Conservation (phyloP, 305 asterid genomes). For the Fraxinus latifolia region DNA sequence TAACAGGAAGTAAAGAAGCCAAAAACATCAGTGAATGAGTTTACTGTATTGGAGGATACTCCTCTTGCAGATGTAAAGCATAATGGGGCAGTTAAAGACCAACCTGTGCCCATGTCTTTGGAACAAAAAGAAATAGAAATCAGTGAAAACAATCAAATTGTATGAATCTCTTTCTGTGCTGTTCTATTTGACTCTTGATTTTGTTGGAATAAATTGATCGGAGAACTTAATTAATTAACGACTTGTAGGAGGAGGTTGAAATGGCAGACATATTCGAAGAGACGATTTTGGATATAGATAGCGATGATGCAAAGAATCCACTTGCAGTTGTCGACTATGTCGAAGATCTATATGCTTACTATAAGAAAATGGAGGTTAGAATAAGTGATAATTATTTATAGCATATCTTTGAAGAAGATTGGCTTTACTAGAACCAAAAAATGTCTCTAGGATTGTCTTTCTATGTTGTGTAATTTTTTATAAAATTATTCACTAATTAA, state of each 20-base stretch:
- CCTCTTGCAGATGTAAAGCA: slow-evolving; percentile 48
- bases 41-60: slow-evolving; percentile 67
- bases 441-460: not conserved
- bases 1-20: slow-evolving; percentile 68
- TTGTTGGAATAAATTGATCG: not conserved
- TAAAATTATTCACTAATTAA: not conserved
- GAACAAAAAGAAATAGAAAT: slow-evolving; percentile 50
- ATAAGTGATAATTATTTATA: not conserved
- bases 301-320: slow-evolving; percentile 56
- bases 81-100: slow-evolving; percentile 45
- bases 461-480: not conserved
- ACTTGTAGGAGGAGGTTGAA: slow-evolving; percentile 62
- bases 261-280: slow-evolving; percentile 92
- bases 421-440: not conserved
- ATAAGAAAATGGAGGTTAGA: slow-evolving; percentile 74
- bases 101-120: slow-evolving; percentile 72
- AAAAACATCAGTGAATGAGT: slow-evolving; percentile 49
- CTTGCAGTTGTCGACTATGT: slow-evolving; percentile 71
- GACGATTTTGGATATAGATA: slow-evolving; percentile 59
- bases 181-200: not conserved
- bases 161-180: slow-evolving; percentile 10
- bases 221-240: not conserved
- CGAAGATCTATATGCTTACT: slow-evolving; percentile 60
- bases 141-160: slow-evolving; percentile 48
- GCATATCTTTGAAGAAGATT: not conserved